Base-by-base conservation (phyloP, 768 basidiomycete species). In the Agrocybe pediades region DNA sequence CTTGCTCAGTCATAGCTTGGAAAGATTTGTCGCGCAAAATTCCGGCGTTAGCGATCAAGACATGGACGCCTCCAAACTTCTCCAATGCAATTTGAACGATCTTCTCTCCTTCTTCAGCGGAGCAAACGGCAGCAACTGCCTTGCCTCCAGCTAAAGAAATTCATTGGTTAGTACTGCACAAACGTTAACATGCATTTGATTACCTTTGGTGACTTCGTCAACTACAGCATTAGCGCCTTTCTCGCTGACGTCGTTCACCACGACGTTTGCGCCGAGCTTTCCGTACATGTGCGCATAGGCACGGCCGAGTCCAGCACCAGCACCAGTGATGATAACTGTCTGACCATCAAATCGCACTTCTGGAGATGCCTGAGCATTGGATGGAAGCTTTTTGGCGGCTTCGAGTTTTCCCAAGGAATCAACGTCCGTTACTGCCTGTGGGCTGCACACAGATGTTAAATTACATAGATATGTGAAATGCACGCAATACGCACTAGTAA, bases 21-120 rank as follows among this genome's bases (percentile, higher is more conserved):
- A 98, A 96, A 3, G 92, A 92, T 67, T 95, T 97, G 74, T 98
- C 95, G 41, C 96, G 82, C 46, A 98, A 73, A 59, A 98, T 88
- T 58, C 96, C 95, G 39, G 96, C 97, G 64, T 98, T 99, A 29
- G 92, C 92, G 49, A 95, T 76, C 36, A 97, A 84, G 19, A 93
- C 76, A 65, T 99, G 95, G 3, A 97, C 86, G 25, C 81, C 75
- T 20, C 95, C 95, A 61, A 95, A 99, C 27, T 87, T 84, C 55
- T 95, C 87, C 45, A 97, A 54, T 0, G 95, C 94, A 33, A 81
- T 75, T 68, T 95, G 90, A 58, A 95, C 93, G 57, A 98, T 92
- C 29, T 79, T 78, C 2, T 96, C 92, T 8, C 92, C 95, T 40
- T 98, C 92, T 68, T 98, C 95, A 1, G 88, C 93, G 11, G 95